Evolutionary conservation across 208 protist species (phyloP).

Genomic region (Leishmania braziliensis): DNA sequence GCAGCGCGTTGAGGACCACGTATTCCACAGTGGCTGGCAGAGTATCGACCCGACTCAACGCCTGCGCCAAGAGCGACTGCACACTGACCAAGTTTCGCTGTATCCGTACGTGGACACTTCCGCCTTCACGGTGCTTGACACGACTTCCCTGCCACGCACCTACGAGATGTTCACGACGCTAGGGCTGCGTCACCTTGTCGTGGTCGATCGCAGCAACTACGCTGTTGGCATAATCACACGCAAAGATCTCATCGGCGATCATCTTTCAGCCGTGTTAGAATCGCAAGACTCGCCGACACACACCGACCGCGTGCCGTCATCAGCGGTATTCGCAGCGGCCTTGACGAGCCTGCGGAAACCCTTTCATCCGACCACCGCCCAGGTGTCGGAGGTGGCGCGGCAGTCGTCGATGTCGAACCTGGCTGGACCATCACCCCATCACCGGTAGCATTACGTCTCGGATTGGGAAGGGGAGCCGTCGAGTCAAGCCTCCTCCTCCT

Average conservation of each 20-base stretch:
- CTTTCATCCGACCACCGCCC: conserved; percentile 22
- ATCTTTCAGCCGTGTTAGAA: conserved; percentile 20
- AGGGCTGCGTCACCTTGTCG: conserved; percentile 52
- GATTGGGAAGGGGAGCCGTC: not conserved
- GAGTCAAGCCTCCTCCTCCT: not conserved
- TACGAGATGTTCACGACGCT: conserved; percentile 61
- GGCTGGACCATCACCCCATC: not conserved
- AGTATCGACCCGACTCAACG: conserved; percentile 18
- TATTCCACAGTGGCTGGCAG: conserved; percentile 29
- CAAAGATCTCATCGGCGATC: conserved; percentile 50
- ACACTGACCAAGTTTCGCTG: conserved; percentile 28
- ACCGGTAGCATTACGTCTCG: not conserved
- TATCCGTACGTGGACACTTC: conserved; percentile 64
- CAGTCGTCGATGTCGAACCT: conserved; percentile 23
- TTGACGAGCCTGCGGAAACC: conserved; percentile 16
- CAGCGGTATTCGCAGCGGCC: conserved; percentile 7
- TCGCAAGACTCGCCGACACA: not conserved
- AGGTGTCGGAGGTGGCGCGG: conserved; percentile 24
- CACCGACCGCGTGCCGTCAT: not conserved
- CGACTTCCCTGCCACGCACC: conserved; percentile 44
- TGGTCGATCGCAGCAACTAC: conserved; percentile 43
- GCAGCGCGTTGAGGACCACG: conserved; percentile 36
- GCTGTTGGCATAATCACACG: conserved; percentile 60
- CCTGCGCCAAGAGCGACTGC: conserved; percentile 4
- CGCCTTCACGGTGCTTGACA: conserved; percentile 49